These are phyloP conservation scores for Fibroporia radiculosa DNA, from an alignment of 768 basidiomycete species.

Conservation along the genomic window DNA sequence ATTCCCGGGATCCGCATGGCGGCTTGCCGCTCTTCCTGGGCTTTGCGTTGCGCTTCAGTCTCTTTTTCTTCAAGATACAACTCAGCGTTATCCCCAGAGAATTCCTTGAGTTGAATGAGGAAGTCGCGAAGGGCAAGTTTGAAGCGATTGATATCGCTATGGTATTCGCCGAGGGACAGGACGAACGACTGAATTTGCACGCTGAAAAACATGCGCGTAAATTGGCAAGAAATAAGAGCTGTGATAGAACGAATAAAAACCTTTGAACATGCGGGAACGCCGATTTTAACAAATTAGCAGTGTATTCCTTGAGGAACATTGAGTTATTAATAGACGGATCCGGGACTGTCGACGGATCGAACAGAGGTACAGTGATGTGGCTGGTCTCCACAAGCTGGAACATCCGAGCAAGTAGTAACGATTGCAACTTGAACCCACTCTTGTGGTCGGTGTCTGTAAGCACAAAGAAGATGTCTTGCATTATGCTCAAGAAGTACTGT, in stretches of 20 bases:
- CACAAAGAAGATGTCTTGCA: constrained; percentile 96
- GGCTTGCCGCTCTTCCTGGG: constrained; percentile 76
- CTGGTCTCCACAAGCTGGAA: constrained; percentile 87
- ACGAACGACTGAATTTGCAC: constrained; percentile 70
- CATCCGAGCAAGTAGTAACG: constrained; percentile 83
- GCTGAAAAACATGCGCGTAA: constrained; percentile 32
- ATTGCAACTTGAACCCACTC: constrained; percentile 96
- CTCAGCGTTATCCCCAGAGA: constrained; percentile 90
- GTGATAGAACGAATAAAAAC: constrained; percentile 37
- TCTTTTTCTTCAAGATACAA: constrained; percentile 94
- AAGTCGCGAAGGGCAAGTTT: constrained; percentile 94
- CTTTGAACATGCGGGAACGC: constrained; percentile 91
- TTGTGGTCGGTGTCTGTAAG: constrained; percentile 98
- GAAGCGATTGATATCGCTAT: constrained; percentile 82
- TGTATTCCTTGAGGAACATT: constrained; percentile 77
- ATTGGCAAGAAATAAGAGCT: not conserved
- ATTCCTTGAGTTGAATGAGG: constrained; percentile 96
- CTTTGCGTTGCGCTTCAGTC: constrained; percentile 68
- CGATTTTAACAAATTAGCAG: constrained; percentile 73
- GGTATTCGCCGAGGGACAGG: constrained; percentile 56
- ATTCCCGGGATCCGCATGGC: constrained; percentile 96
- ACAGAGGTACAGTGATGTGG: constrained; percentile 74
- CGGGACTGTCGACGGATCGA: constrained; percentile 64
- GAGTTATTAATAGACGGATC: constrained; percentile 73
- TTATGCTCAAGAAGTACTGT: constrained; percentile 86